A percentile compares a stretch with the other conserved stretches of the same genome.
Evolutionary conservation across 1,284 basidiomycete genomes (phyloP).

Genomic region (Trichosporon sp.): DNA sequence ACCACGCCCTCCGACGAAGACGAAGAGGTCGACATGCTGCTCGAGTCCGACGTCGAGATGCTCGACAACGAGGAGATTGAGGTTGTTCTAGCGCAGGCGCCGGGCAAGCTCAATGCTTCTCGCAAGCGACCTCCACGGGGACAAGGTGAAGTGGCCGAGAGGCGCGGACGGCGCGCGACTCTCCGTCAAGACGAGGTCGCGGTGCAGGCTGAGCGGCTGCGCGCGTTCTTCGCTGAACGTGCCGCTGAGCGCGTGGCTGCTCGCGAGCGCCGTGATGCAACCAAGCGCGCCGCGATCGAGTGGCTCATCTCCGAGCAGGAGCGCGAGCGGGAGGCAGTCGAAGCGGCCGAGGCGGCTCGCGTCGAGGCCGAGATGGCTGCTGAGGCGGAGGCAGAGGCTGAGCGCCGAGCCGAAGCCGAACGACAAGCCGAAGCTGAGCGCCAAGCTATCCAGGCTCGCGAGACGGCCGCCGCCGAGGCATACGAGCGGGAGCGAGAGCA

Average conservation of each 20-base stretch:
- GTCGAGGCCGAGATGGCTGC: background rate
- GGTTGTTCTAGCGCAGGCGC: background rate
- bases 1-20: background rate
- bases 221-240: background rate
- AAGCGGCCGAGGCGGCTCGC: constrained; percentile 5
- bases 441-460: background rate
- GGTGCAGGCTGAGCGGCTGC: background rate
- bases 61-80: constrained; percentile 8
- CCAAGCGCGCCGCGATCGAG: background rate
- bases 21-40: constrained; percentile 4
- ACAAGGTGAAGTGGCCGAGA: background rate
- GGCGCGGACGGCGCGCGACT: background rate
- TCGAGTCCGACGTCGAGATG: constrained; percentile 9
- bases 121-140: background rate
- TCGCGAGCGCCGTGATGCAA: background rate
- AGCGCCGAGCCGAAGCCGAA: background rate
- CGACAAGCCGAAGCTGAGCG: background rate
- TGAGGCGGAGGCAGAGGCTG: background rate
- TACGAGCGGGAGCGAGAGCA: background rate
- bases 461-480: background rate
- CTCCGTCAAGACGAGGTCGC: background rate
- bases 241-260: background rate
- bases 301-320: background rate
- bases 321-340: background rate
- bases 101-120: background rate